Evolutionary conservation across 805 yeast genomes (phyloP), one percentile per base, ranked within the genome.

Genomic region (Cyberlindnera amylophila): DNA sequence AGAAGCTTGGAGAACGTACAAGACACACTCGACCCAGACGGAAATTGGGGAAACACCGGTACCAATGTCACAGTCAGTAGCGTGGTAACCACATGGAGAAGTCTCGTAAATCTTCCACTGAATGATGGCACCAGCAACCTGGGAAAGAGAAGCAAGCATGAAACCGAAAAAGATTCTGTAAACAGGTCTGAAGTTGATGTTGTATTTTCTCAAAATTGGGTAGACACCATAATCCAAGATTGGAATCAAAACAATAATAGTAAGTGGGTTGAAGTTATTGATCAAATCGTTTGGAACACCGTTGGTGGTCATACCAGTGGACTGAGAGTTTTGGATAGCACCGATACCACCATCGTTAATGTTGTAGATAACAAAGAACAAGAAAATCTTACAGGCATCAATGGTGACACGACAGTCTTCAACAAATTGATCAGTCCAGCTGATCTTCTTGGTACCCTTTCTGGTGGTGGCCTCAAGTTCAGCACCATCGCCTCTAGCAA

Each of bases 281-380:
- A 85, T 74, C 54, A 85, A 70, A 70, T 85, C 95, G 59, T 86
- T 86, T 51, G 95, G 93, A 53, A 85, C 71, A 32, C 86, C 85
- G 60, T 85, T 88, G 41, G 75, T 68, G 54, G 82, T 77, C 86
- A 84, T 81, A 51, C 75, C 71, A 44, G 81, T 85, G 34, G 90
- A 88, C 60, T 82, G 88, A 6, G 59, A 55, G 41, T 50, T 55
- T 36, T 53, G 52, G 27, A 55, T 45, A 31, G 47, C 41, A 32
- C 86, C 74, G 45, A 82, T 75, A 55, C 85, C 82, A 63, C 81
- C 81, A 66, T 78, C 80, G 45, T 77, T 61, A 84, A 85, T 83
- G 67, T 82, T 87, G 69, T 79, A 85, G 39, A 85, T 68, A 30
- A 89, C 86, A 61, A 74, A 83, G 66, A 79, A 81, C 12, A 74